Percentiles rank a stretch among this genome's conserved stretches.
Conservation (phyloP, 768 basidiomycete species). For the Crepidotus variabilis region DNA sequence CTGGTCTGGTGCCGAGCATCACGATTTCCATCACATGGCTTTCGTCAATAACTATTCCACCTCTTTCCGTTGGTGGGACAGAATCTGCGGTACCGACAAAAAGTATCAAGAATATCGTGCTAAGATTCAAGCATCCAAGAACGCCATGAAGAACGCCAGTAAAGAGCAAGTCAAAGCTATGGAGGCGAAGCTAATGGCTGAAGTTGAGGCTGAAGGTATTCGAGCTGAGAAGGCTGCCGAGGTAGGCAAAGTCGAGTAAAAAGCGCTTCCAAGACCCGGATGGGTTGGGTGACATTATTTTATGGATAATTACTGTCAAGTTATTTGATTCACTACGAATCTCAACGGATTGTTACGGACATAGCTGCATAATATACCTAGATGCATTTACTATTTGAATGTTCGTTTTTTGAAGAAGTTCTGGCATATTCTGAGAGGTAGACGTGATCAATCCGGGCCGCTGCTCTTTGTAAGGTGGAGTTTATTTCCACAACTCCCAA, state of each 20-base stretch:
- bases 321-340: neutral
- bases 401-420: neutral
- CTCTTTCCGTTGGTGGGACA: slow-evolving; percentile 93
- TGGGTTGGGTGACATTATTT: neutral
- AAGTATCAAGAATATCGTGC: slow-evolving; percentile 83
- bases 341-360: neutral
- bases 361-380: neutral
- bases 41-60: slow-evolving; percentile 94
- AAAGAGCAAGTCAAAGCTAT: slow-evolving; percentile 49
- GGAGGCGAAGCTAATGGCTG: slow-evolving; percentile 60
- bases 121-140: slow-evolving; percentile 61
- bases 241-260: slow-evolving; percentile 28
- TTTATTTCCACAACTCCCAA: neutral
- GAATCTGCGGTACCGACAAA: slow-evolving; percentile 83
- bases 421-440: too few species aligned
- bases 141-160: slow-evolving; percentile 46
- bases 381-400: neutral
- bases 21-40: slow-evolving; percentile 98
- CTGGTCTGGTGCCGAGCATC: slow-evolving; percentile 97
- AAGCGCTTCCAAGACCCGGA: slow-evolving; percentile 29
- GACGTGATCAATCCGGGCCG: too few species aligned
- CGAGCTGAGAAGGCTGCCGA: slow-evolving; percentile 61
- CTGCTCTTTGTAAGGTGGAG: too few species aligned
- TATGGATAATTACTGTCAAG: neutral
- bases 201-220: slow-evolving; percentile 72